Conservation (phyloP, 2,329 filamentous ascomycete species). For the Talaromyces marneffei region DNA sequence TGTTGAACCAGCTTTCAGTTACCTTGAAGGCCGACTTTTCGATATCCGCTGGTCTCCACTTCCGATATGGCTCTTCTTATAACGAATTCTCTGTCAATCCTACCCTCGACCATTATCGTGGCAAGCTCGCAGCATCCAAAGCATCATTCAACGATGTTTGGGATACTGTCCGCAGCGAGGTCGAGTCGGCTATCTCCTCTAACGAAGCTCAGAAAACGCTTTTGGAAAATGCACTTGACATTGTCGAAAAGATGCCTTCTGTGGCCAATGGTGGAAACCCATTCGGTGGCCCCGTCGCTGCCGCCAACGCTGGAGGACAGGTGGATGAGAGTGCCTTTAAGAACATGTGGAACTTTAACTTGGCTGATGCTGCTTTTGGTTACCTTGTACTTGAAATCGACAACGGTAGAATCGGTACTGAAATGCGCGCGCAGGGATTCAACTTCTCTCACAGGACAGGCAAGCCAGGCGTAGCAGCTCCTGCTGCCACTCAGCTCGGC, state of each 20-base stretch:
- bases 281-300: slow-evolving; percentile 78
- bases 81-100: slow-evolving; percentile 99
- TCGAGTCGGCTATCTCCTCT: slow-evolving; percentile 86
- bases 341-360: slow-evolving; percentile 99
- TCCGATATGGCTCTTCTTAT: slow-evolving; percentile 98
- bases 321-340: slow-evolving; percentile 99
- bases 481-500: slow-evolving; percentile 24
- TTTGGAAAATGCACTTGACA: slow-evolving; percentile 79
- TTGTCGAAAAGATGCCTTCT: slow-evolving; percentile 97
- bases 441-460: slow-evolving; percentile 95
- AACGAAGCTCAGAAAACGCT: slow-evolving; percentile 93
- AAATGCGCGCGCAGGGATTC: slow-evolving; percentile 98
- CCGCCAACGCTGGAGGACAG: slow-evolving; percentile 67
- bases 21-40: slow-evolving; percentile 98
- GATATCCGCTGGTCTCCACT: slow-evolving; percentile 93
- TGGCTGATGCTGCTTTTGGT: slow-evolving; percentile 94
- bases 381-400: slow-evolving; percentile 94
- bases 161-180: slow-evolving; percentile 96
- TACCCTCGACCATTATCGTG: slow-evolving; percentile 94
- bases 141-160: slow-evolving; percentile 98
- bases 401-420: slow-evolving; percentile 89
- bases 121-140: slow-evolving; percentile 95
- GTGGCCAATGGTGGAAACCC: slow-evolving; percentile 94
- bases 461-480: slow-evolving; percentile 56
- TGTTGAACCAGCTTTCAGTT: slow-evolving; percentile 95